Base-by-base conservation (phyloP, 441 rosid species). In the California macrophylla region DNA sequence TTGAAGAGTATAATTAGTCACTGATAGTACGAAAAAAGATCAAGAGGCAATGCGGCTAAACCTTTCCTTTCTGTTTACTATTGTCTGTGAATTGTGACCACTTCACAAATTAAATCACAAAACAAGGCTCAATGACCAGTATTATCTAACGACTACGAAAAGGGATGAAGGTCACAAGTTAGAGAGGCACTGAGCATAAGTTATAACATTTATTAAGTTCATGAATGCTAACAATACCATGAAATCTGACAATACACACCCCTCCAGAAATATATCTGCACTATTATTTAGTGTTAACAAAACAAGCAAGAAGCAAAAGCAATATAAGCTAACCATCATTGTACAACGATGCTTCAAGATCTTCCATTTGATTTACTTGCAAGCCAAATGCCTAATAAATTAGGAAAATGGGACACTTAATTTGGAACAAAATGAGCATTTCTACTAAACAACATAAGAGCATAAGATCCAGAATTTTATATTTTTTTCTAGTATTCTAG, bases 1-100 rank as follows among this genome's bases (percentile, higher is more conserved):
- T 47, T 50, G 23, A 69, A 66, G 29, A 26, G 36, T 12, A 71
- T 69, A 64, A 34, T 24, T 74, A 71, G 69, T 69, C 72, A 38
- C 6, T 36, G 15, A 74, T 18, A 45, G 1, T n/a, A 63, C 6
- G 2, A 7, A 54, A 25, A 54, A 54, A 18, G 24, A 52, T 5
- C 0, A 52, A 52, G 20, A 18, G 1, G 52, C 52, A 45, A 45
- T 45, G 52, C 54, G 13, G 45, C 13, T 42, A 42, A 42, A 8
- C 52, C 52, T 42, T 42, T 42, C 52, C 18, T 42, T 12, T 42
- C 18, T 18, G 16, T 3, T 42, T 42, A 42, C 12, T 42, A 42
- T 13, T 42, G 18, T 13, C 9, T 34, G 40, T 34, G 40, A 34
- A 34, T 34, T n/a, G n/a, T n/a, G n/a, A n/a, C n/a, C n/a, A n/a